These are phyloP conservation scores for Diospyros kaki DNA, from an alignment of 148 eudicot species.

Conservation along the genomic window DNA sequence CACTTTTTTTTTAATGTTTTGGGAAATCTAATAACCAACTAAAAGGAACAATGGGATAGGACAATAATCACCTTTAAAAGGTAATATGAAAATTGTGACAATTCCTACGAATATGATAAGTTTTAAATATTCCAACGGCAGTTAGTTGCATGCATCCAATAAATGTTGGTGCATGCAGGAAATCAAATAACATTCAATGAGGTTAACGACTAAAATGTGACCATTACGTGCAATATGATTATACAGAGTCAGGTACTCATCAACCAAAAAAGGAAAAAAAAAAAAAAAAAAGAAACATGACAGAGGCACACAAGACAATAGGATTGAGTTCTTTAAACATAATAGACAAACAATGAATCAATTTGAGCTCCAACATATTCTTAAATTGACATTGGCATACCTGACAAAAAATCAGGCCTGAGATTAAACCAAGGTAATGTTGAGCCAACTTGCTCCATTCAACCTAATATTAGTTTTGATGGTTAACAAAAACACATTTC, in stretches of 20 bases:
- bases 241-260: not conserved
- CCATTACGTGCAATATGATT: no score
- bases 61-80: not conserved
- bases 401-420: no score
- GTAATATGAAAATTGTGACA: not conserved
- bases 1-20: not conserved
- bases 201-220: not conserved
- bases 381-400: not conserved
- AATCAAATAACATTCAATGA: not conserved
- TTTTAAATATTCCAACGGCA: no score
- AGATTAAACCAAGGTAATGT: not conserved
- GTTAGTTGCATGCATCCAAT: no score
- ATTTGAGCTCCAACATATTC: not conserved
- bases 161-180: not conserved
- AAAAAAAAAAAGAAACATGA: no score
- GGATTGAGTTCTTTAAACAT: not conserved
- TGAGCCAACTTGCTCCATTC: no score
- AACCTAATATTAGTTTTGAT: no score
- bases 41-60: not conserved
- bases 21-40: not conserved
- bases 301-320: not conserved
- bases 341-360: not conserved
- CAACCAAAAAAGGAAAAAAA: no score
- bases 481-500: no score
- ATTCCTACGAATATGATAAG: not conserved